Evolutionary conservation across 805 yeast species (phyloP).

Genomic region (Geotrichum ghanense): DNA sequence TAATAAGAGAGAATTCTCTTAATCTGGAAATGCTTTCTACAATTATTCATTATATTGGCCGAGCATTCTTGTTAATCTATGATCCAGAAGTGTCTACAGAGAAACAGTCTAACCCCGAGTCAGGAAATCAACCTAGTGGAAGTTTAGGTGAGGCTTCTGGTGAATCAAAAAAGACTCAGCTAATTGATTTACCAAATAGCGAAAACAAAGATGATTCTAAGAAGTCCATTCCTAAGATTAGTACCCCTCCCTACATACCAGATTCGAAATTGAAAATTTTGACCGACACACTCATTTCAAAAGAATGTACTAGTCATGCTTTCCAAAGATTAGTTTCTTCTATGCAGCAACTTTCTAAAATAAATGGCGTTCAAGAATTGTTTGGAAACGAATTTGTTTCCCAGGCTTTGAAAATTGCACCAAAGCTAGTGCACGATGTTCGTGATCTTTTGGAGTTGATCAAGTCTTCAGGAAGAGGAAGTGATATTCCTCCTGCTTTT

Average conservation of each 20-base stretch:
- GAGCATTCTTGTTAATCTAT: constrained; percentile 51
- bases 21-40: constrained; percentile 69
- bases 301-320: constrained; percentile 75
- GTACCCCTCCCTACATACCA: constrained; percentile 47
- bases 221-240: constrained; percentile 8
- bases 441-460: constrained; percentile 37
- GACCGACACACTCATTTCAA: constrained; percentile 58
- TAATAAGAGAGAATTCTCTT: constrained; percentile 61
- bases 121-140: background rate
- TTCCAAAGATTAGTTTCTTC: constrained; percentile 75
- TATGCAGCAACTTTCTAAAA: constrained; percentile 60
- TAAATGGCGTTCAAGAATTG: constrained; percentile 48
- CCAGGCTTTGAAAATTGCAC: constrained; percentile 51
- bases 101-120: too few species aligned
- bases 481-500: constrained; percentile 41
- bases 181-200: background rate
- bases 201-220: background rate
- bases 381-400: constrained; percentile 59
- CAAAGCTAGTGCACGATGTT: constrained; percentile 43
- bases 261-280: constrained; percentile 48
- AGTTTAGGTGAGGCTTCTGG: constrained; percentile 1
- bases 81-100: background rate
- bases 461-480: constrained; percentile 26
- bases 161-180: too few species aligned
- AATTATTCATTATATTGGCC: constrained; percentile 64